phyloP scores from a whole-genome alignment of 1,284 basidiomycete species.

The Xerocomus amazonicus region DNA sequence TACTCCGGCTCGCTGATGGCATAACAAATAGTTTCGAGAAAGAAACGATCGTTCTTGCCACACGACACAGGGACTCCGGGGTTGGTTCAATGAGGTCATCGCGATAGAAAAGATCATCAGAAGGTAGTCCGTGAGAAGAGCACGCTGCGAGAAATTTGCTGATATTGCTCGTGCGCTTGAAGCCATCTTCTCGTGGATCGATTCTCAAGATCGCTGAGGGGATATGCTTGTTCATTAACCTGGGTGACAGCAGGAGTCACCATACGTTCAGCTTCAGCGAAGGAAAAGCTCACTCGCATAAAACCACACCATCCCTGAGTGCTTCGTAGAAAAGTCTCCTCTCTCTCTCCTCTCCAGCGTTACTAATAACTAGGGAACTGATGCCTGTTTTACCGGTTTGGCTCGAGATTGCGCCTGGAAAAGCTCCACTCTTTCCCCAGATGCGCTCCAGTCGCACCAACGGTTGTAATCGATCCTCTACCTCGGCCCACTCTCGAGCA shows the following conservation, averaged over 20 bases:
- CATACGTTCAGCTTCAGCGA: background rate
- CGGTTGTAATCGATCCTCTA: constrained; percentile 60
- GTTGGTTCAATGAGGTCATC: constrained; percentile 66
- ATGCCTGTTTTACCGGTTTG: constrained; percentile 34
- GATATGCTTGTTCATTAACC: constrained; percentile 71
- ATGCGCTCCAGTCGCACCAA: constrained; percentile 66
- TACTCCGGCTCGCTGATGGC: constrained; percentile 42
- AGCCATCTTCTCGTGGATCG: constrained; percentile 65
- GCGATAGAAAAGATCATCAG: constrained; percentile 62
- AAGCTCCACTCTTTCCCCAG: constrained; percentile 55
- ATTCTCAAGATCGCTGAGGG: constrained; percentile 59
- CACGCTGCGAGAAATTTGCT: constrained; percentile 72
- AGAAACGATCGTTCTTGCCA: constrained; percentile 64
- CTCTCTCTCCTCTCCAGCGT: constrained; percentile 70
- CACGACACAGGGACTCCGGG: constrained; percentile 58
- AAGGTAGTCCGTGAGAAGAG: constrained; percentile 56
- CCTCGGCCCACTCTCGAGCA: constrained; percentile 63
- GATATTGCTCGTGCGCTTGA: constrained; percentile 62
- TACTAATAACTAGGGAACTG: constrained; percentile 40
- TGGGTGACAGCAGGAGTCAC: constrained; percentile 27
- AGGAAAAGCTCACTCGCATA: constrained; percentile 71
- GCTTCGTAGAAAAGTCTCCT: constrained; percentile 68
- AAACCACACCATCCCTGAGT: constrained; percentile 76
- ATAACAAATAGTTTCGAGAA: constrained; percentile 60
- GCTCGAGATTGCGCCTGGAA: constrained; percentile 39